phyloP scores from a whole-genome alignment of 768 basidiomycete species.

The Flagelloscypha sp. region DNA sequence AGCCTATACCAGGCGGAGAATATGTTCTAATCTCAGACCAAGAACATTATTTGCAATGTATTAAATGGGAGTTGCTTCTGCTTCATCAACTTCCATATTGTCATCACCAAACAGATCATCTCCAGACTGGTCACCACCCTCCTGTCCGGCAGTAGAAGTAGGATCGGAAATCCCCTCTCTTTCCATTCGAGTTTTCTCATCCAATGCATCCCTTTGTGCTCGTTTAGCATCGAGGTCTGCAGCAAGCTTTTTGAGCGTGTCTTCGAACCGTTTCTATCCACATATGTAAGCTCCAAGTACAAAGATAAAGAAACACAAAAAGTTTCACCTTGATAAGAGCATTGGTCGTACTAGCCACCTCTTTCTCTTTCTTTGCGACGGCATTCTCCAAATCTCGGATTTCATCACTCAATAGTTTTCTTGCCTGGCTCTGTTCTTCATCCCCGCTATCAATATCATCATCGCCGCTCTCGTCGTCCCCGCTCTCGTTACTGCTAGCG shows the following conservation, averaged over 20 bases:
- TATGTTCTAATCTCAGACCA: too few relatives aligned
- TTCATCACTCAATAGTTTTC: constrained; percentile 79
- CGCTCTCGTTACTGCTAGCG: constrained; percentile 60
- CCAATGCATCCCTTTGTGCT: constrained; percentile 70
- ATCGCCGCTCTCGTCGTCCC: constrained; percentile 58
- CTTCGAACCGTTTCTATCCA: constrained; percentile 82
- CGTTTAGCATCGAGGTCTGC: constrained; percentile 82
- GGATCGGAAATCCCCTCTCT: constrained; percentile 61
- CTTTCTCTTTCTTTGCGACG: constrained; percentile 74
- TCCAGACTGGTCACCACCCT: constrained; percentile 18
- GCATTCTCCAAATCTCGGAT: constrained; percentile 85
- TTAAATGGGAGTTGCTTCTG: too few relatives aligned
- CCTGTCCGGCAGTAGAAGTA: too few relatives aligned
- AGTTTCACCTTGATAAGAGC: constrained; percentile 70
- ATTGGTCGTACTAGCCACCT: constrained; percentile 78
- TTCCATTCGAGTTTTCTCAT: constrained; percentile 61
- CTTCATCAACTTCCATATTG: too few relatives aligned
- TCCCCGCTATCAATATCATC: constrained; percentile 68
- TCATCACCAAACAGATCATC: constrained; percentile 22
- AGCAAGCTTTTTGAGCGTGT: constrained; percentile 80
- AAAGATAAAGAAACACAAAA: neutral
- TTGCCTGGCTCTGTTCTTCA: constrained; percentile 70
- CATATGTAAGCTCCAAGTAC: constrained; percentile 3
- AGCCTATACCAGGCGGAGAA: too few relatives aligned
- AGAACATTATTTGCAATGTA: too few relatives aligned